A percentile compares a stretch with the other conserved stretches of the same genome.
These are phyloP conservation scores for Taiozyma onychis DNA, from an alignment of 1,139 yeast species.

Conservation along the genomic window DNA sequence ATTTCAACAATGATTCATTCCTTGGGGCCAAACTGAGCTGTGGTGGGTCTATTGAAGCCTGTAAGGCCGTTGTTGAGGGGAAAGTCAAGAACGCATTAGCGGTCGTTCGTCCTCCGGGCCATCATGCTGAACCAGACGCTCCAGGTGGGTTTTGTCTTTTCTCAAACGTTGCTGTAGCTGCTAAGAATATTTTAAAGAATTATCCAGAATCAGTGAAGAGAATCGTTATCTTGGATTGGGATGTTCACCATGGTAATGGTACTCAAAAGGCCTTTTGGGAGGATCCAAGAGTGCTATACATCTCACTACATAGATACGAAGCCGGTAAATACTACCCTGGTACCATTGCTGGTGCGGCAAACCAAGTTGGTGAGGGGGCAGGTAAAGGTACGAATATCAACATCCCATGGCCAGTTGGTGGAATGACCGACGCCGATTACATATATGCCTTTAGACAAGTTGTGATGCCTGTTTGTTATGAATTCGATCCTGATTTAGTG, in stretches of 20 bases:
- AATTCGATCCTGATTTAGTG: conserved; percentile 88
- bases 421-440: conserved; percentile 95
- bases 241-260: conserved; percentile 97
- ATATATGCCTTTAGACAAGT: conserved; percentile 85
- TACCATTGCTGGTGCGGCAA: conserved; percentile 73
- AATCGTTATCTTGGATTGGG: conserved; percentile 92
- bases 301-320: conserved; percentile 89
- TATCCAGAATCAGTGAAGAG: conserved; percentile 87
- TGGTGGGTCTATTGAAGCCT: conserved; percentile 96
- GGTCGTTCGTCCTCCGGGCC: conserved; percentile 98
- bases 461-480: conserved; percentile 85
- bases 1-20: conserved; percentile 86
- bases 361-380: conserved; percentile 74
- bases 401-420: conserved; percentile 92
- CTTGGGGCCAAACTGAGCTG: conserved; percentile 88
- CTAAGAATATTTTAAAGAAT: conserved; percentile 70
- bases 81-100: conserved; percentile 88
- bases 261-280: conserved; percentile 88
- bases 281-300: conserved; percentile 86
- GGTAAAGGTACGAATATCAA: conserved; percentile 88
- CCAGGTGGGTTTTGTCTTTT: conserved; percentile 98
- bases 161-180: conserved; percentile 96
- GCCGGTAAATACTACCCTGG: conserved; percentile 94
- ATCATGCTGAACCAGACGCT: conserved; percentile 95
- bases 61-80: conserved; percentile 93